A percentile compares a stretch with the other conserved stretches of the same genome.
phyloP scores from a whole-genome alignment of 148 eudicot genomes.

The Selenicereus undatus region DNA sequence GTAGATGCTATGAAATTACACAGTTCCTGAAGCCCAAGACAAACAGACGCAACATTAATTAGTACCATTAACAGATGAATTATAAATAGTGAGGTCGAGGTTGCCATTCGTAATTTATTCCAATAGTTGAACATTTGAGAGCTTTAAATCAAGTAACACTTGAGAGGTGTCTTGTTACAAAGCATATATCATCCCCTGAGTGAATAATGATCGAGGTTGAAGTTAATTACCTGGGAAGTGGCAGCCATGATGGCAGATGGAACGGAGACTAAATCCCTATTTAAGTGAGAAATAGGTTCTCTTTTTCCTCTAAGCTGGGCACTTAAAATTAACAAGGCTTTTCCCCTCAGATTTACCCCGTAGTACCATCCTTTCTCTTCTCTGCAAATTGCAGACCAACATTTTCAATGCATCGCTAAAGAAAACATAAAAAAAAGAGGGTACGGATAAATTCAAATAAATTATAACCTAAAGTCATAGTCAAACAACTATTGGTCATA shows the following conservation, averaged over 20 bases:
- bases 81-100: too few relatives aligned
- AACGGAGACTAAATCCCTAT: constrained; percentile 30
- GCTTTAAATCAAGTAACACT: too few relatives aligned
- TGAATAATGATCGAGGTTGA: too few relatives aligned
- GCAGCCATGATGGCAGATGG: constrained; percentile 29
- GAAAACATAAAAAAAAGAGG: too few relatives aligned
- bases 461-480: too few relatives aligned
- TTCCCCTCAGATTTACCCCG: constrained; percentile 48
- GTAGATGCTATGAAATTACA: constrained; percentile 42
- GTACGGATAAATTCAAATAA: too few relatives aligned
- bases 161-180: too few relatives aligned
- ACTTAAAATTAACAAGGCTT: constrained; percentile 34
- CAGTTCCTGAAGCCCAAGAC: constrained; percentile 35
- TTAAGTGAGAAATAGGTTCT: constrained; percentile 35
- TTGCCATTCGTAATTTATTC: too few relatives aligned
- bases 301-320: constrained; percentile 42
- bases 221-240: constrained; percentile 25
- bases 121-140: too few relatives aligned
- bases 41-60: neutral
- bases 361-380: constrained; percentile 50
- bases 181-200: too few relatives aligned
- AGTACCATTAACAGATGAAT: too few relatives aligned
- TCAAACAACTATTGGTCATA: too few relatives aligned
- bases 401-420: neutral
- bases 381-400: constrained; percentile 19